Conservation (phyloP, 2,329 filamentous ascomycete genomes). For the Pseudogymnoascus sp. region DNA sequence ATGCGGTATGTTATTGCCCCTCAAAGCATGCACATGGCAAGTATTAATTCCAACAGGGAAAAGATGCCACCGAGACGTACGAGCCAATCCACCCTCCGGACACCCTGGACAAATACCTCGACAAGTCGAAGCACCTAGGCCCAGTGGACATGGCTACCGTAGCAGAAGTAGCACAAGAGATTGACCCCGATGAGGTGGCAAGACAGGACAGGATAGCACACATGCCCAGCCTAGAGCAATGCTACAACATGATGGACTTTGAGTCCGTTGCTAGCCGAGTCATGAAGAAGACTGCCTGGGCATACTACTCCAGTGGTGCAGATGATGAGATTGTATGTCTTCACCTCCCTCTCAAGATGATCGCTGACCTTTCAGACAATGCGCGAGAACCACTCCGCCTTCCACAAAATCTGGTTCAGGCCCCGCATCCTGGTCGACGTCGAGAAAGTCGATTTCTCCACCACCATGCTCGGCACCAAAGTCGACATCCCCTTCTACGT, state of each 20-base stretch:
- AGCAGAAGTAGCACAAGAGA: constrained; percentile 56
- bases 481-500: constrained; percentile 89
- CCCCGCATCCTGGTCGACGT: constrained; percentile 86
- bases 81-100: constrained; percentile 87
- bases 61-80: constrained; percentile 88
- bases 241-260: constrained; percentile 93
- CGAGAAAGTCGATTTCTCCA: constrained; percentile 76
- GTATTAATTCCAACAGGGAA: constrained; percentile 45
- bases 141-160: constrained; percentile 82
- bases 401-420: constrained; percentile 96
- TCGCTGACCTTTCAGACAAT: constrained; percentile 57
- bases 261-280: constrained; percentile 82
- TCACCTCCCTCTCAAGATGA: neutral
- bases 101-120: constrained; percentile 78
- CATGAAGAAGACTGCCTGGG: constrained; percentile 97
- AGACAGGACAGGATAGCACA: constrained; percentile 66
- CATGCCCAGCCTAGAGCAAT: constrained; percentile 78
- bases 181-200: constrained; percentile 65
- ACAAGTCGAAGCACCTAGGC: constrained; percentile 81
- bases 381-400: constrained; percentile 91
- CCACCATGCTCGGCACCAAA: constrained; percentile 88
- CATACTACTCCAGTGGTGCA: constrained; percentile 91
- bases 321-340: constrained; percentile 74
- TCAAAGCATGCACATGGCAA: neutral
- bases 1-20: constrained; percentile 52